These are phyloP conservation scores for Chamaecrista fasciculata DNA, from an alignment of 306 rosid genomes.

Conservation along the genomic window DNA sequence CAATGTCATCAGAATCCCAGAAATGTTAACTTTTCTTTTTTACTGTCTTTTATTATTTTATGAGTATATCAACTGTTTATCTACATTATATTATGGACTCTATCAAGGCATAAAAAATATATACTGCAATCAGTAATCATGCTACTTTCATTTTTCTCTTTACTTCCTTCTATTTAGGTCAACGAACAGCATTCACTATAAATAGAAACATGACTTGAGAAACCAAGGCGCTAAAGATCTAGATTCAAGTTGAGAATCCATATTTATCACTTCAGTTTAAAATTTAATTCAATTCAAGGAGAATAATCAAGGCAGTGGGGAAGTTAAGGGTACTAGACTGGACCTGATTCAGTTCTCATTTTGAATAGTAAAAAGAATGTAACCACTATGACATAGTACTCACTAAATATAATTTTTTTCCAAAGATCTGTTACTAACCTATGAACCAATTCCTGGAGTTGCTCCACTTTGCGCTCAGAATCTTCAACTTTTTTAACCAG, in stretches of 20 bases:
- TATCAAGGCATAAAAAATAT: not conserved
- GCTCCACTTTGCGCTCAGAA: not conserved
- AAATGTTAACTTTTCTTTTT: not conserved
- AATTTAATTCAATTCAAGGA: not conserved
- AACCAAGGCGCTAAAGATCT: not conserved
- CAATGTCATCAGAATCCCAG: not conserved
- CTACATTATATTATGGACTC: not conserved
- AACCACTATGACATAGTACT: not conserved
- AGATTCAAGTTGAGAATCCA: constrained; percentile 1
- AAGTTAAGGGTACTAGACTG: not conserved
- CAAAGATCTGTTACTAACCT: not conserved
- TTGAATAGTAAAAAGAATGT: not conserved
- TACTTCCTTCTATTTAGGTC: not conserved
- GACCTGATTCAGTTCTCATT: not conserved
- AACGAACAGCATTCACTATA: not conserved
- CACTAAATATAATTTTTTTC: not conserved
- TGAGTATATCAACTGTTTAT: not conserved
- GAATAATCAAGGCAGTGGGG: not conserved
- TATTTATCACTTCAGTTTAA: not conserved
- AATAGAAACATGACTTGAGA: constrained; percentile 11
- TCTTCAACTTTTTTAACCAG: not conserved
- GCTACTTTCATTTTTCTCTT: not conserved
- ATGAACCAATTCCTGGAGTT: not conserved
- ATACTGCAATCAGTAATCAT: not conserved
- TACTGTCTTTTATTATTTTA: not conserved